Percentiles rank a stretch among this genome's conserved stretches.
These are phyloP conservation scores for Nicotiana tomentosiformis DNA, from an alignment of 257 asterid genomes.

Conservation along the genomic window DNA sequence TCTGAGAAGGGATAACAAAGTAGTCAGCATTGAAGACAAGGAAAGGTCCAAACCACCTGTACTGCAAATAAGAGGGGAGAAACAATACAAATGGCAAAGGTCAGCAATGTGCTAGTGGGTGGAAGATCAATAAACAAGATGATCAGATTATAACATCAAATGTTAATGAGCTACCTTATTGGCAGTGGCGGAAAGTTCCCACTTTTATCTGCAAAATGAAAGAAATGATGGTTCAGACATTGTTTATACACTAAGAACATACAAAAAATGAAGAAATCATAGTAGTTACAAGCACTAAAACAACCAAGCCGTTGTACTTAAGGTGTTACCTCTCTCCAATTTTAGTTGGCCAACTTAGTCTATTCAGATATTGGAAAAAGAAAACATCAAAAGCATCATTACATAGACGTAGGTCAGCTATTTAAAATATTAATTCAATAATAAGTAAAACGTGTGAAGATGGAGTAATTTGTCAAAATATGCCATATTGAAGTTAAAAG, in stretches of 20 bases:
- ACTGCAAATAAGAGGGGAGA: constrained; percentile 45
- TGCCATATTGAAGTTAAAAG: neutral
- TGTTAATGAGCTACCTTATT: constrained; percentile 36
- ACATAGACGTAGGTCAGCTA: neutral
- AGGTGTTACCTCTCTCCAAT: neutral
- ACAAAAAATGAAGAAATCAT: neutral
- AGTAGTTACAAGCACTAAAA: constrained; percentile 5
- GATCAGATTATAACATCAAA: constrained; percentile 7
- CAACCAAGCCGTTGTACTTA: neutral
- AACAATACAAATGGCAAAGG: constrained; percentile 12
- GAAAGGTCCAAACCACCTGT: constrained; percentile 44
- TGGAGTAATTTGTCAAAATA: neutral
- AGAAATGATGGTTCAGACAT: constrained; percentile 13
- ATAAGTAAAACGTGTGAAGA: neutral
- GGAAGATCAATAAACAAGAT: neutral
- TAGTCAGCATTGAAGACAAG: constrained; percentile 22
- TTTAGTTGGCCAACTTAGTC: constrained; percentile 1
- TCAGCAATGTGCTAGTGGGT: neutral
- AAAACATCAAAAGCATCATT: neutral
- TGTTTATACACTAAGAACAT: neutral
- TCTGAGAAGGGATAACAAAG: constrained; percentile 18
- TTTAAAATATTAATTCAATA: neutral
- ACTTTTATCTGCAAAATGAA: constrained; percentile 42
- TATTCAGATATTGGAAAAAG: neutral
- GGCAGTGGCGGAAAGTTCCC: constrained; percentile 46